Percentiles rank a stretch among this genome's conserved stretches.
Conservation (phyloP, 495 filamentous ascomycete genomes). For the Penicillium coprophilum region DNA sequence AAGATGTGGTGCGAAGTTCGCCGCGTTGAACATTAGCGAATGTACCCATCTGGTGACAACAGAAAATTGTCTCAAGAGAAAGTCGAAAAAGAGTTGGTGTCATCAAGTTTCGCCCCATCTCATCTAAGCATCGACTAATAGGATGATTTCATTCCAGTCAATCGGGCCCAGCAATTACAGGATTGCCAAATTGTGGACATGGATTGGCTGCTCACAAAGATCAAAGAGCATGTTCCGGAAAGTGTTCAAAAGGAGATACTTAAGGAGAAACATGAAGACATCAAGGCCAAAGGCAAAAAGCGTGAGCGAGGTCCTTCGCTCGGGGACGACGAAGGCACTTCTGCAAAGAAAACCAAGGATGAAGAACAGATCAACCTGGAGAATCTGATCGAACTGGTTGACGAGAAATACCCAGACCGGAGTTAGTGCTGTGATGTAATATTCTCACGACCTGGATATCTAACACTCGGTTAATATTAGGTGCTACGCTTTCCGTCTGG, state of each 20-base stretch:
- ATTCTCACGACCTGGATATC: neutral
- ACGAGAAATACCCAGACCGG: neutral
- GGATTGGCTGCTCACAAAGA: constrained; percentile 10
- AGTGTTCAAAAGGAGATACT: neutral
- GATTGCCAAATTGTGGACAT: constrained; percentile 12
- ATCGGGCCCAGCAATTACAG: neutral
- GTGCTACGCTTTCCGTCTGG: constrained; percentile 7
- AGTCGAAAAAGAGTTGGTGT: constrained; percentile 13
- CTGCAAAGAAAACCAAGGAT: constrained; percentile 1
- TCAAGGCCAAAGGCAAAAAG: constrained; percentile 3
- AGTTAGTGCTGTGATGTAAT: neutral
- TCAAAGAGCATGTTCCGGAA: neutral
- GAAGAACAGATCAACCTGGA: neutral
- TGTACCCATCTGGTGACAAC: constrained; percentile 26
- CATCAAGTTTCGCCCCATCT: neutral
- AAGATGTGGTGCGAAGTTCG: constrained; percentile 12
- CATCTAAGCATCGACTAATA: neutral
- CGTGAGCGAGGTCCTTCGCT: neutral
- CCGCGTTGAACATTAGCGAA: neutral
- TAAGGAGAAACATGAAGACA: neutral
- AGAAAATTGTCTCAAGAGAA: neutral
- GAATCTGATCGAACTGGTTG: constrained; percentile 6
- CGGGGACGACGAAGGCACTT: neutral
- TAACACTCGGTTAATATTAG: neutral
- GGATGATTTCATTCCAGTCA: constrained; percentile 4